Base-by-base conservation (phyloP, 2,329 filamentous ascomycete species). In the Juglanconis sp. region DNA sequence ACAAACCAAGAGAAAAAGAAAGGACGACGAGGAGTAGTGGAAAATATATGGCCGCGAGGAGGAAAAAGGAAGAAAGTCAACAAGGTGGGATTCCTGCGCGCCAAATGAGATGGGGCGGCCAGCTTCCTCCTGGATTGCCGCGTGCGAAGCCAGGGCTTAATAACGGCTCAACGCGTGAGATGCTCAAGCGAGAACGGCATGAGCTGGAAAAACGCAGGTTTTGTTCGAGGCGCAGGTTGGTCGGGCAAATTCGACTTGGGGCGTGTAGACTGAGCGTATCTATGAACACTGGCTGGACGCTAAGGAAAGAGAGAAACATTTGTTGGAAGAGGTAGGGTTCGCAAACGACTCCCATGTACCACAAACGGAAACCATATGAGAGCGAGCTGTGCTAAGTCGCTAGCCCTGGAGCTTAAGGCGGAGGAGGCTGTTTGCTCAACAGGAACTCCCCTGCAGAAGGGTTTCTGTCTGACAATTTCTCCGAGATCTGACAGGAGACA, bases 401-500 rank as follows among this genome's bases (percentile, higher is more conserved):
- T 24, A 24, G 17, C 17, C 17, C 35, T 40, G 36, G 36, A 8
- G 36, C 36, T 36, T 24, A 24, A 24, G 17, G 17, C 17, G 17
- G 17, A 24, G 49, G 49, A 42, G 8, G 36, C 55, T 31, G 49
- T 61, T 57, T 58, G 54, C 52, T 51, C 35, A 53, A 57, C 59
- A 24, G 17, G 17, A 24, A 24, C 36, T 40, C 51, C 31, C 44
- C 50, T 61, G 59, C 59, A 58, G 55, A 34, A 57, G 59, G 55
- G 47, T 31, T 50, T 32, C 7, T 58, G 55, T 49, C 53, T 58
- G 59, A 61, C 59, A 61, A 51, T 9, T 52, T 49, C 40, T 51
- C 31, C 44, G 54, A 48, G 55, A 56, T 54, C 42, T 58, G 17
- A 24, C 17, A 24, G 17, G 17, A 24, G 17, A 24, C 17, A 24